Evolutionary conservation across 2,329 filamentous ascomycete genomes (phyloP).

Genomic region (Verticillium tricorpus): DNA sequence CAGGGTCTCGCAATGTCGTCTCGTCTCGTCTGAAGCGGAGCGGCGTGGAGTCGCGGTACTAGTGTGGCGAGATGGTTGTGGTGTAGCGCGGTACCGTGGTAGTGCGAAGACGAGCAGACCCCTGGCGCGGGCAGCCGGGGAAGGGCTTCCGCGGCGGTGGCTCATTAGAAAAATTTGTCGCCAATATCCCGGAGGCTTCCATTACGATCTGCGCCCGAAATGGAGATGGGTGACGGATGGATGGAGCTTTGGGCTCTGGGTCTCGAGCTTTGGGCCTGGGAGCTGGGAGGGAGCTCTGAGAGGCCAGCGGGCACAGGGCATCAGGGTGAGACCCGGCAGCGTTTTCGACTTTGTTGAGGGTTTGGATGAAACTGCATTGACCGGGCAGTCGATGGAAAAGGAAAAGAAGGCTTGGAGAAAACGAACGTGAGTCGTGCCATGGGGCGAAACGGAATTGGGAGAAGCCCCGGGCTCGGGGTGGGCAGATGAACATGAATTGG

Average conservation of each 20-base stretch:
- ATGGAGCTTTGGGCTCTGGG: neutral
- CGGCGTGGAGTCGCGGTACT: neutral
- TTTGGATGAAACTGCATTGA: neutral
- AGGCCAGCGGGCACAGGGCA: neutral
- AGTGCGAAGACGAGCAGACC: neutral
- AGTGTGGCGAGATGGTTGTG: neutral
- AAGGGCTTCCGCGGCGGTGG: slow-evolving; percentile 1
- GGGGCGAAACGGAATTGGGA: neutral
- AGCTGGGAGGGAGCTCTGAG: neutral
- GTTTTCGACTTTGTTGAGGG: neutral
- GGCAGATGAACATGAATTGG: neutral
- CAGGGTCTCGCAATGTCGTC: neutral
- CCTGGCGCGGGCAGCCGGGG: slow-evolving; percentile 1
- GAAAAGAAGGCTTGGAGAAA: neutral
- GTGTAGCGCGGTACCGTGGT: neutral
- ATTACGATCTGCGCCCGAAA: slow-evolving; percentile 5
- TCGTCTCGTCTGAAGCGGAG: neutral
- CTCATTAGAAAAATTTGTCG: slow-evolving; percentile 3
- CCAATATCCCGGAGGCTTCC: slow-evolving; percentile 2
- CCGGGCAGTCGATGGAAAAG: neutral
- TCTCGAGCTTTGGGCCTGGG: neutral
- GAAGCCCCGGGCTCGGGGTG: neutral
- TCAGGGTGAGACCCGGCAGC: neutral
- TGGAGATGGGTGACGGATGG: neutral
- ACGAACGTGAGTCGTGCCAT: neutral